These are phyloP conservation scores for Tuber melanosporum DNA, from an alignment of 495 filamentous ascomycete species.

Conservation along the genomic window DNA sequence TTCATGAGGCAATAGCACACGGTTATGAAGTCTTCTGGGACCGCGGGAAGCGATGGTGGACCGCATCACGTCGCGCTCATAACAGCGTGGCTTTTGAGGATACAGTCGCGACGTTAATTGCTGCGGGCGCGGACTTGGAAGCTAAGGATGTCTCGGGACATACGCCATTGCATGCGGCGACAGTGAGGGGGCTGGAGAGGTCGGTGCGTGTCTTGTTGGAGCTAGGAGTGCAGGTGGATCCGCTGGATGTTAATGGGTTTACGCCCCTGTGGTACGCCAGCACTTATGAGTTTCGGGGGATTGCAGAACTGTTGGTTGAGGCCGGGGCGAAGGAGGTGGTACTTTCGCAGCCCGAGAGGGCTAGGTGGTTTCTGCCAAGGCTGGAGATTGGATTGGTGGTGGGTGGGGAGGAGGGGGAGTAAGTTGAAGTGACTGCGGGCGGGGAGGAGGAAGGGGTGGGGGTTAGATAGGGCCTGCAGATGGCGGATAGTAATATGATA, in stretches of 20 bases:
- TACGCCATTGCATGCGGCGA: constrained; percentile 16
- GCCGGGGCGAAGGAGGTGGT: not conserved
- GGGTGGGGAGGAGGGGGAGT: not conserved
- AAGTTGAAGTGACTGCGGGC: not conserved
- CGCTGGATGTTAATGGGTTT: not conserved
- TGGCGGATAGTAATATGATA: not conserved
- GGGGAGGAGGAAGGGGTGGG: not conserved
- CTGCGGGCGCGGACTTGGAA: constrained; percentile 18
- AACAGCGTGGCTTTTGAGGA: not conserved
- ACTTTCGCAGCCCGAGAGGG: not conserved
- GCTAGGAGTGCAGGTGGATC: not conserved
- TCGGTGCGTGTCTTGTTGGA: constrained; percentile 4
- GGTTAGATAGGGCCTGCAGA: not conserved
- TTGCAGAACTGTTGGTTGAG: not conserved
- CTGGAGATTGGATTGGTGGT: not conserved
- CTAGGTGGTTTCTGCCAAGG: not conserved
- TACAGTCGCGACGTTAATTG: constrained; percentile 8
- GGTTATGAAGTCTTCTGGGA: not conserved
- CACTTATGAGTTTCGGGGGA: not conserved
- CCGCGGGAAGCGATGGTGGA: not conserved
- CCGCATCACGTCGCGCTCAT: not conserved
- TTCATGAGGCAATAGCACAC: not conserved
- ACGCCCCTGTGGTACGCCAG: not conserved
- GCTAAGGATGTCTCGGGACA: constrained; percentile 7
- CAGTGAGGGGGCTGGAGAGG: not conserved